Evolutionary conservation across 257 asterid genomes (phyloP).

Genomic region (Solanum chiquidenum): DNA sequence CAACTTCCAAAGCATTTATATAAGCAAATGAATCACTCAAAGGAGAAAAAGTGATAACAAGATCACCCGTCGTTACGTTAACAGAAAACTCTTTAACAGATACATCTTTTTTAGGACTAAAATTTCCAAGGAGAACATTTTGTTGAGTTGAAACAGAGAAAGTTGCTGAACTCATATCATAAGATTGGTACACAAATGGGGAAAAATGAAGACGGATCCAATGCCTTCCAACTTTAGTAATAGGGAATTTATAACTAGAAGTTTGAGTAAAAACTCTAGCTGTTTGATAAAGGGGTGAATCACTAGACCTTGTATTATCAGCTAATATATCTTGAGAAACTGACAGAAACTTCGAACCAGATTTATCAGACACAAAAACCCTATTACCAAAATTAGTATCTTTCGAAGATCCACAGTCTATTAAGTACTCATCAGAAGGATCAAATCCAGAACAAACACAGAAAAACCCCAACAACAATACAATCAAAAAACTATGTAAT

Average conservation of each 20-base stretch:
- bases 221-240: constrained; percentile 38
- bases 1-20: constrained; percentile 46
- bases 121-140: constrained; percentile 34
- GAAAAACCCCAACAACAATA: constrained; percentile 34
- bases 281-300: constrained; percentile 39
- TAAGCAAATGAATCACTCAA: constrained; percentile 27
- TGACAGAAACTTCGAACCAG: constrained; percentile 37
- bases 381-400: constrained; percentile 33
- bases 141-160: constrained; percentile 50
- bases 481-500: constrained; percentile 28
- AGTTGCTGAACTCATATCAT: constrained; percentile 35
- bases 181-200: constrained; percentile 21
- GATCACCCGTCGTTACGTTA: constrained; percentile 16
- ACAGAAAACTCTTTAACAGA: constrained; percentile 31
- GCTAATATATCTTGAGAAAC: constrained; percentile 44
- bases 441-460: constrained; percentile 24
- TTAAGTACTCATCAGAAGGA: constrained; percentile 39
- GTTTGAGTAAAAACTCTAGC: constrained; percentile 48
- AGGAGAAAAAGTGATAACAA: constrained; percentile 33
- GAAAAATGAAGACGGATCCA: constrained; percentile 46
- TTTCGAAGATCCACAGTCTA: constrained; percentile 53
- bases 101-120: constrained; percentile 20
- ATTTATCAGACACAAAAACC: constrained; percentile 42
- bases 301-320: constrained; percentile 17
- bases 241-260: constrained; percentile 46